Evolutionary conservation across 768 basidiomycete species (phyloP), one percentile per base, ranked within the genome.

Genomic region (Suillus occidentalis): DNA sequence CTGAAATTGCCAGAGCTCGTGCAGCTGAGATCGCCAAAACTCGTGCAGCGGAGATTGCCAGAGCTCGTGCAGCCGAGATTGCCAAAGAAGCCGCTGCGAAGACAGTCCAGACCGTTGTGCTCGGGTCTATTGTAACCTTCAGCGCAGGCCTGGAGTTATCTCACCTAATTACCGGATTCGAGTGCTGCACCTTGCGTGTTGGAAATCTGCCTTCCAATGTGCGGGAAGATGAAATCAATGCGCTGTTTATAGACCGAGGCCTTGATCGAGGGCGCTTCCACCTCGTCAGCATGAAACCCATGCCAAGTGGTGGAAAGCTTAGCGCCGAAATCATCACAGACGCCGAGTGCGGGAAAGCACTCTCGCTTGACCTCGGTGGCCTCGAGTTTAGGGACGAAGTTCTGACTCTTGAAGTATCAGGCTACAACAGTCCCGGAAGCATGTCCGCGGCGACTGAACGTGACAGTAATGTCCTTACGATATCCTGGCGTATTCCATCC

Each of bases 401-500:
- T 0, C 72, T 88, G 9, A 69, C 68, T 9, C 80, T 87, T 47
- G 81, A 83, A 67, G 74, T 83, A 37, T 74, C 76, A 50, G 71
- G 80, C 43, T 80, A 78, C 57, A 75, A 77, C 40, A 75, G 74
- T 61, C 65, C 76, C 14, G 78, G 79, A 45, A 77, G 79, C 8
- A 85, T 86, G 85, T 80, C 70, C 13, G 73, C 72, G 22, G 75
- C 72, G 10, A 68, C 75, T 3, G 67, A 67, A 6, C 74, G 74
- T 3, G 76, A 77, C 36, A 53, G 72, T 5, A 76, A 85, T 14
- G 75, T 79, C 43, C 69, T 89, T 59, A 80, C 79, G 0, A 78
- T 88, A 52, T 81, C 79, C 13, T 90, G 87, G 85, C 77, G 73
- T 7, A 73, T 75, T 1, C 86, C 87, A 2, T 83, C 82, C n/a